Evolutionary conservation across 2,329 filamentous ascomycete genomes (phyloP).

Genomic region (Penicillium brasilianum): DNA sequence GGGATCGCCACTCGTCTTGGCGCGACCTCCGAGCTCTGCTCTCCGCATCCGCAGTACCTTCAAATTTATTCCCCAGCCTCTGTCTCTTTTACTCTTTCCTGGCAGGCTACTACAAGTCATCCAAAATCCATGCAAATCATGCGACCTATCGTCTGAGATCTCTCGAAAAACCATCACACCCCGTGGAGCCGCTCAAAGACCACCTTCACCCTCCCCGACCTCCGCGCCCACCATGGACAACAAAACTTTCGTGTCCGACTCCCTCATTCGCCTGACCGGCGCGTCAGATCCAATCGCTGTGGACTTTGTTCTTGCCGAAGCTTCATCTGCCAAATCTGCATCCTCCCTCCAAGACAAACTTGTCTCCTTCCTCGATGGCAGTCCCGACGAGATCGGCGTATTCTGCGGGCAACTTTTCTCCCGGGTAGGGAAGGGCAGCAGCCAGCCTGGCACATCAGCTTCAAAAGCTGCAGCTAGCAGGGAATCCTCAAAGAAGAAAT

Average conservation of each 20-base stretch:
- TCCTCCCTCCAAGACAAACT: conserved; percentile 57
- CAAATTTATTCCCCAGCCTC: not conserved
- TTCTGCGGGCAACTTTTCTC: conserved; percentile 56
- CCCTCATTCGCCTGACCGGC: conserved; percentile 59
- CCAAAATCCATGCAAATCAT: not conserved
- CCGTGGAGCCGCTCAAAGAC: conserved; percentile 1
- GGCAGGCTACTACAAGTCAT: too few species aligned
- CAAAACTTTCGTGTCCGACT: conserved; percentile 54
- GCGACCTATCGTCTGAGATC: not conserved
- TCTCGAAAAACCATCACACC: conserved; percentile 10
- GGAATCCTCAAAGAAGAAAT: conserved; percentile 54
- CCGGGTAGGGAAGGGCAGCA: conserved; percentile 31
- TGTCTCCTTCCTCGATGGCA: conserved; percentile 57
- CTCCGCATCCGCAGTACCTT: not conserved
- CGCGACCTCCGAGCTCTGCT: conserved; percentile 16
- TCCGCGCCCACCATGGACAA: conserved; percentile 41
- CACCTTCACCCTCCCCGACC: not conserved
- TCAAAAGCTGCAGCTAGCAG: conserved; percentile 27
- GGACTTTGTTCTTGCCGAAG: conserved; percentile 63
- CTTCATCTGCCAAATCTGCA: conserved; percentile 55
- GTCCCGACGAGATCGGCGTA: conserved; percentile 49
- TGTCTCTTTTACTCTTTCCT: not conserved
- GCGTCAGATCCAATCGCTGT: conserved; percentile 61
- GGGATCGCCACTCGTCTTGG: conserved; percentile 27
- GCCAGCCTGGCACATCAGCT: conserved; percentile 22